Percentiles rank a stretch among this genome's conserved stretches.
These are phyloP conservation scores for Ochetophila trinervis DNA, from an alignment of 306 rosid genomes.

Conservation along the genomic window DNA sequence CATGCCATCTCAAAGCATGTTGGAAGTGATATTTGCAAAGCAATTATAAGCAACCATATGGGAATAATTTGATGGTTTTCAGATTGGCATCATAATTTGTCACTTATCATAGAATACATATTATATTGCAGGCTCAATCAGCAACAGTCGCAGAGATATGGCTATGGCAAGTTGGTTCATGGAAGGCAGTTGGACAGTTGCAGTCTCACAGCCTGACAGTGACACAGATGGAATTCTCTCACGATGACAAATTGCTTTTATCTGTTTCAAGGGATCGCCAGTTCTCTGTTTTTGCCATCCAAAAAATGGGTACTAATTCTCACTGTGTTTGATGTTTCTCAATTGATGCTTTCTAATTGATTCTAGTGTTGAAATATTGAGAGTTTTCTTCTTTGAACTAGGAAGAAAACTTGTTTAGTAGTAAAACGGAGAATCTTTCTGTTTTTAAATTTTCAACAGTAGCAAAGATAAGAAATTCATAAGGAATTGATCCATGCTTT, in stretches of 20 bases:
- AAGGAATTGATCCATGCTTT: neutral
- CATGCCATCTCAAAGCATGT: neutral
- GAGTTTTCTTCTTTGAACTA: neutral
- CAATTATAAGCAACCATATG: neutral
- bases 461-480: neutral
- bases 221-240: constrained; percentile 86
- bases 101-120: neutral
- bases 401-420: neutral
- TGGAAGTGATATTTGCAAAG: neutral
- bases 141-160: constrained; percentile 80
- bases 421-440: neutral
- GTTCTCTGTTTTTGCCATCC: constrained; percentile 63
- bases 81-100: constrained; percentile 8
- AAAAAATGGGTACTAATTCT: constrained; percentile 53
- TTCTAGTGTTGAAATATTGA: neutral
- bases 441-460: neutral
- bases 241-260: constrained; percentile 68
- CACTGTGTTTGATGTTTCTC: neutral
- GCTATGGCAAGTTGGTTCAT: constrained; percentile 94
- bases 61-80: neutral
- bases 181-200: constrained; percentile 84
- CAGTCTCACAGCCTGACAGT: constrained; percentile 89
- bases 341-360: neutral
- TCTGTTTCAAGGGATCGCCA: constrained; percentile 97
- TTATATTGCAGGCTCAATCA: constrained; percentile 71